phyloP scores from a whole-genome alignment of 805 yeast species.

The Teunomyces barrocoloradensis region DNA sequence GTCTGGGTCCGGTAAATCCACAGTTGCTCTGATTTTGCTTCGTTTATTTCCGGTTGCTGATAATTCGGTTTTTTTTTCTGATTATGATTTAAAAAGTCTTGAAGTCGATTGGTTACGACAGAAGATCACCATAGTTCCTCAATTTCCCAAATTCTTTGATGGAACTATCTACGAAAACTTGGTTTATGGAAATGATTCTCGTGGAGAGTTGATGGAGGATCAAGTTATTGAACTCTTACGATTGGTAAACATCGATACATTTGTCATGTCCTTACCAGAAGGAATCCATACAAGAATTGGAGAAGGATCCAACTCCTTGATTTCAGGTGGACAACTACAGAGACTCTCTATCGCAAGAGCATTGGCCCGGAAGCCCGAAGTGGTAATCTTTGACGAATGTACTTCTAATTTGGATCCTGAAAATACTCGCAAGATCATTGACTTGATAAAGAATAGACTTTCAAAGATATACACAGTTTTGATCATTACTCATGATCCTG shows the following conservation, averaged over 20 bases:
- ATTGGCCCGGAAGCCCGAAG: slow-evolving; percentile 58
- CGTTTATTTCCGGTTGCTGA: slow-evolving; percentile 46
- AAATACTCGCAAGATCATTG: slow-evolving; percentile 50
- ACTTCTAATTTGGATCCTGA: slow-evolving; percentile 81
- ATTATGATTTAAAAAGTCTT: slow-evolving; percentile 45
- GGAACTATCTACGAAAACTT: slow-evolving; percentile 75
- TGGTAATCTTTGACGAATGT: slow-evolving; percentile 82
- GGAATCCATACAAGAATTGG: slow-evolving; percentile 63
- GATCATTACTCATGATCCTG: slow-evolving; percentile 71
- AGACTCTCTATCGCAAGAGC: slow-evolving; percentile 84
- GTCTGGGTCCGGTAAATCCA: slow-evolving; percentile 92
- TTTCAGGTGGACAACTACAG: slow-evolving; percentile 93
- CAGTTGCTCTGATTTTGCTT: slow-evolving; percentile 57
- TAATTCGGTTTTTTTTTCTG: slow-evolving; percentile 45
- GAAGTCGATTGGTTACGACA: slow-evolving; percentile 50
- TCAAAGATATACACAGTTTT: slow-evolving; percentile 41
- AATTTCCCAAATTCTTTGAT: slow-evolving; percentile 66
- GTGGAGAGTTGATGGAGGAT: slow-evolving; percentile 14
- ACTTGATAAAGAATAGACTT: slow-evolving; percentile 42
- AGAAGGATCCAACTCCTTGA: slow-evolving; percentile 36
- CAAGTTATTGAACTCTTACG: slow-evolving; percentile 41
- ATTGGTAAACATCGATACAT: slow-evolving; percentile 51
- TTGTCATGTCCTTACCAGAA: slow-evolving; percentile 52
- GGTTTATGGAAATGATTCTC: slow-evolving; percentile 48
- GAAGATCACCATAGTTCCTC: slow-evolving; percentile 69